Percentiles rank a stretch among this genome's conserved stretches.
phyloP scores from a whole-genome alignment of 2,329 filamentous ascomycete genomes.

The Ophiocordyceps camponoti-leonardi region DNA sequence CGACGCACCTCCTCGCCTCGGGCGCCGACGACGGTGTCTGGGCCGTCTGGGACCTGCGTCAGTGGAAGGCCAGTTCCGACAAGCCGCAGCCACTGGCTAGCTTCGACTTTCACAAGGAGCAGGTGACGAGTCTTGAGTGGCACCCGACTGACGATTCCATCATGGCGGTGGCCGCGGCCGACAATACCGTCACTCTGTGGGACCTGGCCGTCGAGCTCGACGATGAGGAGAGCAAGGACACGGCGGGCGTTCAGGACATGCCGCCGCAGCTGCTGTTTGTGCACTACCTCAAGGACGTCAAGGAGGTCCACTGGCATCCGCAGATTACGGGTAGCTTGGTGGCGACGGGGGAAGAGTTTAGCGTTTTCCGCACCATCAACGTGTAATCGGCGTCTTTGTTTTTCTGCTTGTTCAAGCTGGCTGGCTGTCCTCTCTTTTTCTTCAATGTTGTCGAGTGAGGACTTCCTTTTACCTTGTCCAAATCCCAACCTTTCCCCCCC shows the following conservation, averaged over 20 bases:
- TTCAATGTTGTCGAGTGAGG: neutral
- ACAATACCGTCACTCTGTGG: conserved; percentile 92
- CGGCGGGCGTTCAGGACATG: conserved; percentile 72
- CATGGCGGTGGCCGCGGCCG: conserved; percentile 76
- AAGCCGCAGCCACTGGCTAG: conserved; percentile 72
- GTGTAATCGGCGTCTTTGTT: conserved; percentile 32
- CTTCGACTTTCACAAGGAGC: conserved; percentile 91
- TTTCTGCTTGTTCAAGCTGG: no score
- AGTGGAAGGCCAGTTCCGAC: conserved; percentile 58
- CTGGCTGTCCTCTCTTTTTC: neutral
- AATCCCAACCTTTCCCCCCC: neutral
- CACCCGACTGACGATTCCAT: conserved; percentile 95
- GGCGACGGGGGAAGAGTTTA: conserved; percentile 82
- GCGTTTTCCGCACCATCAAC: conserved; percentile 70
- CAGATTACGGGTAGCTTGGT: conserved; percentile 85
- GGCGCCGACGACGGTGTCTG: conserved; percentile 88
- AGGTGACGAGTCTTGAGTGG: conserved; percentile 93
- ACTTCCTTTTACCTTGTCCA: neutral
- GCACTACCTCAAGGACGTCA: conserved; percentile 87
- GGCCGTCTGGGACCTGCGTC: conserved; percentile 89
- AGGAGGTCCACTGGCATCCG: conserved; percentile 94
- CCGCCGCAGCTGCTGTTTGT: conserved; percentile 92
- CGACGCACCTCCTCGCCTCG: conserved; percentile 74
- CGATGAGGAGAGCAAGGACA: conserved; percentile 88
- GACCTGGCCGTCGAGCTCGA: conserved; percentile 93